These are phyloP conservation scores for Hypoxylon sp. DNA, from an alignment of 2,329 filamentous ascomycete genomes.

Conservation along the genomic window DNA sequence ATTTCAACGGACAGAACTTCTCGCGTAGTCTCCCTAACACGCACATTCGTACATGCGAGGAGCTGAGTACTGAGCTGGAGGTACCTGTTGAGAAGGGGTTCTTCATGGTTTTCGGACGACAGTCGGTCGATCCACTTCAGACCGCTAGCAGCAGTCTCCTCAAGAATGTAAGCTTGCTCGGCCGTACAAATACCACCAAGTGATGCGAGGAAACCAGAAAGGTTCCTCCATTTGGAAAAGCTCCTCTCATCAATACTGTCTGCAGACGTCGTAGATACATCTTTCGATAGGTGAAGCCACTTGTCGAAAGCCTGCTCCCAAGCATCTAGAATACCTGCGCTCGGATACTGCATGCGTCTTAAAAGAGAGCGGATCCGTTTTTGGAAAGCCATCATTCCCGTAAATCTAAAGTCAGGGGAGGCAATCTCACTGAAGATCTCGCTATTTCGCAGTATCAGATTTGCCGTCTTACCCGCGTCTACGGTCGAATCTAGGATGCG, in stretches of 20 bases:
- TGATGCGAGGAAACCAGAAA: constrained; percentile 77
- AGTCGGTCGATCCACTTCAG: constrained; percentile 76
- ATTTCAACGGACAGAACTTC: constrained; percentile 77
- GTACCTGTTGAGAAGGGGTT: constrained; percentile 72
- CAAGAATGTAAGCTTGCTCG: constrained; percentile 69
- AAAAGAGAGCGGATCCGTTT: constrained; percentile 74
- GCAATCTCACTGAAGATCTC: constrained; percentile 74
- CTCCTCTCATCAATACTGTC: constrained; percentile 70
- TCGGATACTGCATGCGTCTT: constrained; percentile 73
- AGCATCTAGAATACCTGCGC: constrained; percentile 75
- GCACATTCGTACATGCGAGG: constrained; percentile 74
- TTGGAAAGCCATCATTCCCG: constrained; percentile 78
- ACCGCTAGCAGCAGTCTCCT: constrained; percentile 70
- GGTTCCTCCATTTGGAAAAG: constrained; percentile 77
- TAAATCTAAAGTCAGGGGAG: constrained; percentile 75
- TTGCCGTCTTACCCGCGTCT: constrained; percentile 65
- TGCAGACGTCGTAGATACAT: constrained; percentile 68
- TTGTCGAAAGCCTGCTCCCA: constrained; percentile 77
- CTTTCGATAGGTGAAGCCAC: constrained; percentile 75
- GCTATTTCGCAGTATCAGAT: constrained; percentile 71
- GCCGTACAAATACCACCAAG: constrained; percentile 76
- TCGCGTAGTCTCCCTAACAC: constrained; percentile 76
- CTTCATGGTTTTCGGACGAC: constrained; percentile 71
- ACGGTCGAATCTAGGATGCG: constrained; percentile 67
- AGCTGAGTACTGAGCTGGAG: constrained; percentile 76